Conservation (phyloP, 495 filamentous ascomycete genomes). For the Mycothermus thermophilus region DNA sequence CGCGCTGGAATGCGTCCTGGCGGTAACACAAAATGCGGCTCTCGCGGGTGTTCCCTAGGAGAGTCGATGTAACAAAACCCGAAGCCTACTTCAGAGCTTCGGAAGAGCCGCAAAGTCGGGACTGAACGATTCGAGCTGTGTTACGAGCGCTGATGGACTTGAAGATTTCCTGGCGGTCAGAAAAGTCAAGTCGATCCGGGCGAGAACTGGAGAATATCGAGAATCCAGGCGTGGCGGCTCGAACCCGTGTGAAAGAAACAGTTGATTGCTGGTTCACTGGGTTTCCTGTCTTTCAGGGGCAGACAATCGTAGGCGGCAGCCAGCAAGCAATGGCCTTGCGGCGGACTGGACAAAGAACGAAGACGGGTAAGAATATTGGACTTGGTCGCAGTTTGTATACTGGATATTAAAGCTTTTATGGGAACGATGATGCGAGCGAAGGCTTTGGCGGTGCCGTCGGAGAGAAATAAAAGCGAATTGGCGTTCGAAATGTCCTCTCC, state of each 20-base stretch:
- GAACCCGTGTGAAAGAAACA: no score
- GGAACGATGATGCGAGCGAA: conserved; percentile 6
- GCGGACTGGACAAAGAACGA: conserved; percentile 11
- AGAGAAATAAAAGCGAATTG: conserved; percentile 11
- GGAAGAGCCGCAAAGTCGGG: neutral
- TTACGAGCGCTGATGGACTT: neutral
- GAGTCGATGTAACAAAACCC: neutral
- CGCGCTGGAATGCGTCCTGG: conserved; percentile 14
- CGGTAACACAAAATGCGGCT: neutral
- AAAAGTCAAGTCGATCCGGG: no score
- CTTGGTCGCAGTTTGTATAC: no score
- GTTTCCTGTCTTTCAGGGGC: conserved; percentile 4
- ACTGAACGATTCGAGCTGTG: neutral
- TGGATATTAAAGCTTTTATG: conserved; percentile 20
- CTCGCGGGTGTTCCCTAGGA: neutral
- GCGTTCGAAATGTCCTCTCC: conserved; percentile 4
- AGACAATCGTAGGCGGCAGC: conserved; percentile 15
- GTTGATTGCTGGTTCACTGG: no score
- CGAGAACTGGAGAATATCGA: no score
- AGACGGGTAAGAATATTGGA: no score
- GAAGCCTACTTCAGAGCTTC: neutral
- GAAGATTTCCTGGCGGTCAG: no score
- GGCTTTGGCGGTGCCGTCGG: conserved; percentile 14
- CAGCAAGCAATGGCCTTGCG: conserved; percentile 1
- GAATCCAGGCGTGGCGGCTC: no score